phyloP scores from a whole-genome alignment of 305 asterid species.

The Monarda citriodora region DNA sequence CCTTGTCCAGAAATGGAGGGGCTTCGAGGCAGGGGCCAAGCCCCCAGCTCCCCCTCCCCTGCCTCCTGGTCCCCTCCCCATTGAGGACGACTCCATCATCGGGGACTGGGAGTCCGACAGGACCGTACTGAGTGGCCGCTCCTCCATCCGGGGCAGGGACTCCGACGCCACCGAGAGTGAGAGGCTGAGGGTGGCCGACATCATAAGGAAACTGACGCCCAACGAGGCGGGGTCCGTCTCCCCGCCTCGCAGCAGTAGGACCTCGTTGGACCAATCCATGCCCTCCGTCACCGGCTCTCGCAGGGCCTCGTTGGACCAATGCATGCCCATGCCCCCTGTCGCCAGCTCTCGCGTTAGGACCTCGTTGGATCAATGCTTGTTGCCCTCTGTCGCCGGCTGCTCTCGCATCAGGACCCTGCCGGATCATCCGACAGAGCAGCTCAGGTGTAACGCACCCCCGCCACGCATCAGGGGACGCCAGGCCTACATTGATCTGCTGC shows the following conservation, averaged over 20 bases:
- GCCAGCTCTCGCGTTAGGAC: conserved; percentile 17
- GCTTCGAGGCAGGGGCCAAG: conserved; percentile 56
- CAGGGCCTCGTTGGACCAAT: conserved; percentile 17
- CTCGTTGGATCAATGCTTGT: conserved; percentile 9
- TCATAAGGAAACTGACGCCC: conserved; percentile 53
- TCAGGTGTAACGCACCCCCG: conserved; percentile 35
- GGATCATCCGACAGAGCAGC: conserved; percentile 36
- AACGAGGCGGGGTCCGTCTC: conserved; percentile 23
- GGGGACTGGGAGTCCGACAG: conserved; percentile 73
- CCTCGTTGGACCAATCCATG: conserved; percentile 12
- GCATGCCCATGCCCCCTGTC: no score
- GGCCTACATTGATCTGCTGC: conserved; percentile 62
- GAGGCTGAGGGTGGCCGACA: conserved; percentile 72
- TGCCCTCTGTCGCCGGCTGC: neutral
- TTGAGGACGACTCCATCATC: conserved; percentile 42
- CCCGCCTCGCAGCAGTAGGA: conserved; percentile 29
- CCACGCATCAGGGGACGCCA: conserved; percentile 84
- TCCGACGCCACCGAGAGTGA: conserved; percentile 68
- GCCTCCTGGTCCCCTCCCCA: conserved; percentile 24
- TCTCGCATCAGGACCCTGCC: neutral
- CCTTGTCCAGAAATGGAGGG: conserved; percentile 77
- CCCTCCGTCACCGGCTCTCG: conserved; percentile 13
- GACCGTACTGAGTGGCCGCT: conserved; percentile 32
- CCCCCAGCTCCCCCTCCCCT: conserved; percentile 15
- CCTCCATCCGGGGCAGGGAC: conserved; percentile 43